A percentile compares a stretch with the other conserved stretches of the same genome.
Conservation (phyloP, 2,329 filamentous ascomycete genomes). For the Thermothelomyces thermophilus region DNA sequence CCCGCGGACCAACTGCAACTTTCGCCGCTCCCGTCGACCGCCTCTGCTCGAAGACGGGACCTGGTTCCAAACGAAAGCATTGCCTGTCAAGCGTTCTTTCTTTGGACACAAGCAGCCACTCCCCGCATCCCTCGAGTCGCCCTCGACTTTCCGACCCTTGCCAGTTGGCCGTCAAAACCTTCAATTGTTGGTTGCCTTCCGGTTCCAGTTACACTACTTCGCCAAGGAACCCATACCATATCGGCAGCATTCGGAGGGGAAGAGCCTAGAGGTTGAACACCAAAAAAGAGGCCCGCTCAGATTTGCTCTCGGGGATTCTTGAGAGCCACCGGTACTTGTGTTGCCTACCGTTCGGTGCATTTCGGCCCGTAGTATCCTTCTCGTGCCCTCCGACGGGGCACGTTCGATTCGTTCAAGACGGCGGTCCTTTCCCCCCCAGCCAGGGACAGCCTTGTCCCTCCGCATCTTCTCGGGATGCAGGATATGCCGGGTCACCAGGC, state of each 20-base stretch:
- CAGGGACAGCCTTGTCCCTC: conserved; percentile 81
- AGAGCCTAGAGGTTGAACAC: no score
- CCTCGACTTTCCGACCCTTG: no score
- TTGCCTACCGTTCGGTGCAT: conserved; percentile 19
- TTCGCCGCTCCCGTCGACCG: conserved; percentile 7
- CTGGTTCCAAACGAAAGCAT: conserved; percentile 12
- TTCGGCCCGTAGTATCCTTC: conserved; percentile 26
- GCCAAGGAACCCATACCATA: no score
- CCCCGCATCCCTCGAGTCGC: background rate
- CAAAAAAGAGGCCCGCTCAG: no score
- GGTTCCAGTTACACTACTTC: no score
- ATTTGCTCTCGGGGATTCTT: background rate
- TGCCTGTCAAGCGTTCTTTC: conserved; percentile 21
- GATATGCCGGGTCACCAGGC: conserved; percentile 63
- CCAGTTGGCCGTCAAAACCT: no score
- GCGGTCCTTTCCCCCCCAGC: conserved; percentile 69
- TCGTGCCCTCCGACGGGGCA: conserved; percentile 48
- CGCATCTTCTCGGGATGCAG: conserved; percentile 88
- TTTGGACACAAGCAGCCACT: conserved; percentile 12
- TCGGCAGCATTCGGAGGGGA: no score
- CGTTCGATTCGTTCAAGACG: conserved; percentile 66
- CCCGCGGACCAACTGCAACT: conserved; percentile 13
- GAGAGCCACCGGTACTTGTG: conserved; percentile 4
- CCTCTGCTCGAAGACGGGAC: conserved; percentile 11
- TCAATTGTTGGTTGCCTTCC: no score